These are phyloP conservation scores for Hippophae tibetana DNA, from an alignment of 306 rosid genomes.

Conservation along the genomic window DNA sequence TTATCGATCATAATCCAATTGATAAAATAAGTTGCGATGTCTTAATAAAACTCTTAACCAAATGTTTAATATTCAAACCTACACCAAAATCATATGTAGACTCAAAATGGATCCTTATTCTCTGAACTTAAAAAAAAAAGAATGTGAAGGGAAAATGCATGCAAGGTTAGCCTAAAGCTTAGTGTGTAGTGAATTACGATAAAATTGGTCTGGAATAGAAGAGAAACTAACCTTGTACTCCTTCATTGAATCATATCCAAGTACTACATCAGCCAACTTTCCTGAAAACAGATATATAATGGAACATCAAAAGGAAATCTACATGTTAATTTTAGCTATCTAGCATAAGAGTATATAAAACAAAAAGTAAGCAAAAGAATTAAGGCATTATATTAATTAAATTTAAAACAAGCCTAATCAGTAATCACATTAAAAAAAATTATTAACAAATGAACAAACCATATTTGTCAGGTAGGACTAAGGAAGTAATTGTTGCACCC, in stretches of 20 bases:
- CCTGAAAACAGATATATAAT: slow-evolving; percentile 28
- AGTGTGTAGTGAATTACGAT: background rate
- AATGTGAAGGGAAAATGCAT: no score
- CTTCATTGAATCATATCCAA: slow-evolving; percentile 56
- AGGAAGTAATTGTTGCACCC: slow-evolving; percentile 50
- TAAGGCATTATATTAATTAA: background rate
- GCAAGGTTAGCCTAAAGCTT: no score
- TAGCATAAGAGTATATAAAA: no score
- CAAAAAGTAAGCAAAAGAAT: background rate
- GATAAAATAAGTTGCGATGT: no score
- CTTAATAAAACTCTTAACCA: no score
- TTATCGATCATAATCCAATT: no score
- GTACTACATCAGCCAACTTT: slow-evolving; percentile 56
- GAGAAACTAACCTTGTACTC: slow-evolving; percentile 41
- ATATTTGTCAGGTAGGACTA: slow-evolving; percentile 37
- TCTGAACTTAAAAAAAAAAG: no score
- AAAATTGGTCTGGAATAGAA: slow-evolving; percentile 39
- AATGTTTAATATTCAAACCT: no score
- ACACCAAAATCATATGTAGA: no score
- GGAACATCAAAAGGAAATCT: background rate
- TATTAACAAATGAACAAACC: slow-evolving; percentile 20
- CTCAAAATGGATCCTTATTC: no score
- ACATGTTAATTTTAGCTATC: background rate
- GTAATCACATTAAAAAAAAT: background rate
- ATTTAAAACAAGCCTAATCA: background rate